Conservation (phyloP, 768 basidiomycete species). For the Trametes maxima region DNA sequence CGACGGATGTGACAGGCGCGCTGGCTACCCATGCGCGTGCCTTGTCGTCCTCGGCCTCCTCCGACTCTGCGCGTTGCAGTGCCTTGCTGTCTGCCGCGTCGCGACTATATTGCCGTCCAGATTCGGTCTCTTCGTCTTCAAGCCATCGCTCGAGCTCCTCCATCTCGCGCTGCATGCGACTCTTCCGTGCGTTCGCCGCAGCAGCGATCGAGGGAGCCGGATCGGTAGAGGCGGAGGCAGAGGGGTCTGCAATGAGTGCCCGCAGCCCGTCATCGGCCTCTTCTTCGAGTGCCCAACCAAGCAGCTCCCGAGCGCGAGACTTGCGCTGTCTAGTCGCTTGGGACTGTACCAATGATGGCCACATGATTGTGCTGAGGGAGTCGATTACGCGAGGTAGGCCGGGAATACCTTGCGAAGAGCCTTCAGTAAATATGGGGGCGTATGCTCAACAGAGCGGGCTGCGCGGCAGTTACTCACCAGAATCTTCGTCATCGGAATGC, state of each 20-base stretch:
- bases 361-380: slow-evolving; percentile 85
- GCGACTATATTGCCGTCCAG: slow-evolving; percentile 23
- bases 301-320: slow-evolving; percentile 37
- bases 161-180: slow-evolving; percentile 52
- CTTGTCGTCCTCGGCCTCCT: slow-evolving; percentile 4
- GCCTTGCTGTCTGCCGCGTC: not conserved
- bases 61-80: not conserved
- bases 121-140: slow-evolving; percentile 48
- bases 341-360: slow-evolving; percentile 71
- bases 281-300: slow-evolving; percentile 45
- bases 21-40: slow-evolving; percentile 28
- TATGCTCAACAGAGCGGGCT: not conserved
- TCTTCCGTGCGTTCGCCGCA: slow-evolving; percentile 28
- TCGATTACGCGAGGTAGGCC: slow-evolving; percentile 72
- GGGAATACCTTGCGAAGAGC: slow-evolving; percentile 27
- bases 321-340: slow-evolving; percentile 31
- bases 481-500: slow-evolving; percentile 25
- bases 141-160: slow-evolving; percentile 65
- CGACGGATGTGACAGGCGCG: slow-evolving; percentile 17
- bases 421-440: not conserved
- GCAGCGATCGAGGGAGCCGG: slow-evolving; percentile 19
- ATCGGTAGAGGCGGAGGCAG: slow-evolving; percentile 22
- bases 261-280: slow-evolving; percentile 42
- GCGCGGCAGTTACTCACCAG: slow-evolving; percentile 19
- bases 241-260: slow-evolving; percentile 30